Percentiles rank a stretch among this genome's conserved stretches.
These are phyloP conservation scores for Strombidium stylifer DNA, from an alignment of 73 alveolate species.

Conservation along the genomic window DNA sequence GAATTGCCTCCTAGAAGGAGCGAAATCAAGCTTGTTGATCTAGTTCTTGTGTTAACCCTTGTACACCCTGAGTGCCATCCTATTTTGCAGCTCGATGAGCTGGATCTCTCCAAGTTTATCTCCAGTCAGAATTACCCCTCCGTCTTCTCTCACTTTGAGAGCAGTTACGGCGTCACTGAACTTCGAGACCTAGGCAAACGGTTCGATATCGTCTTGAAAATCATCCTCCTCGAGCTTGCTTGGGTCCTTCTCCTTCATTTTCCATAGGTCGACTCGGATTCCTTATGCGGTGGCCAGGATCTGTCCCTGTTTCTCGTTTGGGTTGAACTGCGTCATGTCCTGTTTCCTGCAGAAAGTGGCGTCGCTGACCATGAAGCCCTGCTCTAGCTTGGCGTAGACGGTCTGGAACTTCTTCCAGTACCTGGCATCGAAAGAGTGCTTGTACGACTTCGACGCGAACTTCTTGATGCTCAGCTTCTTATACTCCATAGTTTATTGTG, in stretches of 20 bases:
- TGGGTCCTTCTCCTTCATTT: no score
- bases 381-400: slow-evolving; percentile 12
- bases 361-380: slow-evolving; percentile 13
- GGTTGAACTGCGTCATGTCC: no score
- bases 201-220: slow-evolving; percentile 13
- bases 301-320: no score
- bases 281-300: no score
- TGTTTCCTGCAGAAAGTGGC: slow-evolving; percentile 11
- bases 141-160: slow-evolving; percentile 37
- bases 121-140: slow-evolving; percentile 20
- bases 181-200: slow-evolving; percentile 1
- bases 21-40: slow-evolving; percentile 22
- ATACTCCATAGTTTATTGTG: no score
- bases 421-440: slow-evolving; percentile 40
- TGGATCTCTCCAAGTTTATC: slow-evolving; percentile 39
- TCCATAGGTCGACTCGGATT: no score
- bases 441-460: slow-evolving; percentile 28
- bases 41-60: slow-evolving; percentile 30
- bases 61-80: slow-evolving; percentile 13
- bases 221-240: slow-evolving; percentile 5
- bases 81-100: slow-evolving; percentile 32
- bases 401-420: slow-evolving; percentile 53
- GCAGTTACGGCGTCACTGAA: slow-evolving; percentile 40
- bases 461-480: no score
- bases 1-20: background rate